phyloP scores from a whole-genome alignment of 805 yeast species.

The Sugiyamaella qingdaonensis region DNA sequence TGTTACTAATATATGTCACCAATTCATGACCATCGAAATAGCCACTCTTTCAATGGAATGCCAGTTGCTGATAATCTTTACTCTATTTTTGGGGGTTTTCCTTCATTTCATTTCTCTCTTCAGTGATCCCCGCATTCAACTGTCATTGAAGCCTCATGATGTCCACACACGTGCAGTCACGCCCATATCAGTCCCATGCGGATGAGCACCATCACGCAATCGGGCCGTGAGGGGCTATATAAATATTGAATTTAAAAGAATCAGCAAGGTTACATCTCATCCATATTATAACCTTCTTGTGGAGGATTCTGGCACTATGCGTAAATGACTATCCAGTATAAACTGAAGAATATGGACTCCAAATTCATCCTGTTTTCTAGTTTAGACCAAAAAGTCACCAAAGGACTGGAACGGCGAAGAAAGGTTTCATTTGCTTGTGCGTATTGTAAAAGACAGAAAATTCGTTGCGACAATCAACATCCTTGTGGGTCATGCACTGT shows the following conservation, averaged over 20 bases:
- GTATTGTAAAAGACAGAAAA: slow-evolving; percentile 6
- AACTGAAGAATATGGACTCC: not conserved
- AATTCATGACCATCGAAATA: too few species aligned
- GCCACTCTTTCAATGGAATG: too few species aligned
- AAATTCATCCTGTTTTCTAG: slow-evolving; percentile 10
- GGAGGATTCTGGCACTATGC: too few species aligned
- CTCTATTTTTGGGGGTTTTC: too few species aligned
- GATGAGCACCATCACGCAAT: not conserved
- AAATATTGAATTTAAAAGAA: not conserved
- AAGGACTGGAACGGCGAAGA: slow-evolving; percentile 11
- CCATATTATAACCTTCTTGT: too few species aligned
- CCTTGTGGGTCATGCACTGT: slow-evolving; percentile 10
- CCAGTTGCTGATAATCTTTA: too few species aligned
- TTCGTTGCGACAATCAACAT: slow-evolving; percentile 8
- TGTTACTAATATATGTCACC: too few species aligned
- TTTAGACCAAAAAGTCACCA: slow-evolving; percentile 11
- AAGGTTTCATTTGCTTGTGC: slow-evolving; percentile 7
- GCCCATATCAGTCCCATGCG: not conserved
- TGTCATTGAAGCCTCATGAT: not conserved
- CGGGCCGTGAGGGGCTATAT: not conserved
- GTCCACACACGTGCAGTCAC: not conserved
- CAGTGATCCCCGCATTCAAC: not conserved
- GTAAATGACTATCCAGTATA: too few species aligned
- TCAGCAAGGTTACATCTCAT: too few species aligned
- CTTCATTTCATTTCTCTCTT: not conserved